Conservation (phyloP, 352 stramenopile species). For the Phytophthora macrochlamydospora region DNA sequence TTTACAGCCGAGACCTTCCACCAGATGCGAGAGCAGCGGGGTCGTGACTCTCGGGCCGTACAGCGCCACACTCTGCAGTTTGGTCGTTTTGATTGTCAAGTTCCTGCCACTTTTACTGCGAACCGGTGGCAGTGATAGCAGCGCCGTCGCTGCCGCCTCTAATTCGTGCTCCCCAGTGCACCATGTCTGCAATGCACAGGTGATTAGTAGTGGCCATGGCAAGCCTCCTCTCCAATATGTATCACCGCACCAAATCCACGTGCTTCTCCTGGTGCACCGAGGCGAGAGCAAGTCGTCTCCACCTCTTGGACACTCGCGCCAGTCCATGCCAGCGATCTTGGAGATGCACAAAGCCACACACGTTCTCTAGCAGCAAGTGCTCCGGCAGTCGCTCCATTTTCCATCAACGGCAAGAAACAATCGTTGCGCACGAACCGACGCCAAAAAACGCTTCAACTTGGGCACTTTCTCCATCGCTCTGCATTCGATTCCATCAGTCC, state of each 20-base stretch:
- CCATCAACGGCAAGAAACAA: neutral
- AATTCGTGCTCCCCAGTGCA: conserved; percentile 71
- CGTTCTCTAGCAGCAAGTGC: conserved; percentile 43
- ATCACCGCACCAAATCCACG: conserved; percentile 58
- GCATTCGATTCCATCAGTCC: neutral
- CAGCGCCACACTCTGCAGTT: conserved; percentile 55
- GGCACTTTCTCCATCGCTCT: neutral
- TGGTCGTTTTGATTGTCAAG: conserved; percentile 21
- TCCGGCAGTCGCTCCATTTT: conserved; percentile 47
- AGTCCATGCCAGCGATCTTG: conserved; percentile 63
- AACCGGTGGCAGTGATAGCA: conserved; percentile 25
- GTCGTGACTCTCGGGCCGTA: conserved; percentile 65
- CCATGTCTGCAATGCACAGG: conserved; percentile 52
- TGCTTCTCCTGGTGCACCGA: conserved; percentile 56
- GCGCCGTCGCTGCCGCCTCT: conserved; percentile 38
- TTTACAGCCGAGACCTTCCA: conserved; percentile 40
- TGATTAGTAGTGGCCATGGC: conserved; percentile 1
- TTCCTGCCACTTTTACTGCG: conserved; percentile 16
- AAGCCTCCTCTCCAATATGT: neutral
- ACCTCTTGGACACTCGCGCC: conserved; percentile 57
- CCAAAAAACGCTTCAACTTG: conserved; percentile 1
- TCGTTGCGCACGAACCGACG: neutral
- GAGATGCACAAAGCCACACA: conserved; percentile 65
- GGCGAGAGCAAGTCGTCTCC: conserved; percentile 55
- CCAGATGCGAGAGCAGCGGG: conserved; percentile 45